Evolutionary conservation across 345 rosid genomes (phyloP), one percentile per base, ranked within the genome.

Genomic region (Trapa bicornis): DNA sequence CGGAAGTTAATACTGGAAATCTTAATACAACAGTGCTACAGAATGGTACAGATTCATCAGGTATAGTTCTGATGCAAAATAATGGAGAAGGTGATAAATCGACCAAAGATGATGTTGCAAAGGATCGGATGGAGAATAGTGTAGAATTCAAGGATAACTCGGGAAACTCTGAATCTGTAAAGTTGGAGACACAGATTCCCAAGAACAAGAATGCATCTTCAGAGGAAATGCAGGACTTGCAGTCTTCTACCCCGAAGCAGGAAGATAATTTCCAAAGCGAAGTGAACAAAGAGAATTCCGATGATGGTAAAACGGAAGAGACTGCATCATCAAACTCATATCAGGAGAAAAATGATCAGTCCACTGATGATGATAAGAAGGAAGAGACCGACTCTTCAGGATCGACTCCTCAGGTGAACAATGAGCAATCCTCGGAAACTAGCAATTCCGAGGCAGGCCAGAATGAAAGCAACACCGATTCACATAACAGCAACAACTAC

Each of bases 81-180:
- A 73, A 53, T 32, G 54, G 48, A 10, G 74, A 73, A 45, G 79
- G 41, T 60, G 84, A 76, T 50, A 75, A 68, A 32, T 73, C 71
- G 22, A 65, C 72, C 68, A 29, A 37, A 12, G 68, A 80, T 65
- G 70, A 72, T 76, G 82, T 68, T 70, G 81, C 75, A 57, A 68
- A 45, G 53, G 76, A 67, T 45, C 82, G 82, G 37, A 72, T 78
- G 15, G 85, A 79, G 75, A 73, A 71, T 68, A 32, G 17, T 2
- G 79, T 67, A 73, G 78, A 80, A 58, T 74, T 77, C 37, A 70
- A 61, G 64, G 79, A 68, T 47, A 66, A 77, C 53, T 68, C 70
- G 2, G 36, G 70, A 41, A 75, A 68, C 37, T 61, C 73, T 6
- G 78, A 67, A 54, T 68, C 78, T 60, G 71, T 47, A 47, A 68